These are phyloP conservation scores for Ophiostoma triangulosporum DNA, from an alignment of 2,329 filamentous ascomycete species.

Conservation along the genomic window DNA sequence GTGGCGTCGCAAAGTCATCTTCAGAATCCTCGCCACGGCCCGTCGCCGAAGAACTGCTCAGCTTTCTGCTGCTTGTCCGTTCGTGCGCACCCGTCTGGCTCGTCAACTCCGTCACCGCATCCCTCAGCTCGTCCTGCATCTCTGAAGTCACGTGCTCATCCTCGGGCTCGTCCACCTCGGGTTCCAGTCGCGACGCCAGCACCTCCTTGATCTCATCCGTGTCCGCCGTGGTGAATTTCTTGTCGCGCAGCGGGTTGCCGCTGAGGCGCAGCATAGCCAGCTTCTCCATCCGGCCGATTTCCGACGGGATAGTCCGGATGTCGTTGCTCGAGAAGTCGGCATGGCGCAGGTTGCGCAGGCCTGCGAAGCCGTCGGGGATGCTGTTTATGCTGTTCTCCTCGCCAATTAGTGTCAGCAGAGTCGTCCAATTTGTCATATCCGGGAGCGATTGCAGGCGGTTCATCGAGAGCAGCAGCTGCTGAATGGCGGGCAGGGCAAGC, in stretches of 20 bases:
- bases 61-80: conserved; percentile 4
- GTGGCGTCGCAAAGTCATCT: conserved; percentile 44
- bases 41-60: conserved; percentile 7
- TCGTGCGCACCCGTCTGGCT: neutral
- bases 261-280: conserved; percentile 63
- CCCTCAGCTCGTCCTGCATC: conserved; percentile 9
- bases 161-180: conserved; percentile 19
- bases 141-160: neutral
- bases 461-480: conserved; percentile 61
- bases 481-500: conserved; percentile 56
- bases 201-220: conserved; percentile 71
- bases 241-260: conserved; percentile 84
- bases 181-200: conserved; percentile 52
- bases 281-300: conserved; percentile 65
- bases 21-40: conserved; percentile 28
- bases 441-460: conserved; percentile 68
- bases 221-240: conserved; percentile 67
- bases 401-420: conserved; percentile 57
- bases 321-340: conserved; percentile 81
- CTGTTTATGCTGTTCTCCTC: conserved; percentile 69
- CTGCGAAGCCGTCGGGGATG: conserved; percentile 64
- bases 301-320: conserved; percentile 59
- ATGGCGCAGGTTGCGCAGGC: conserved; percentile 53
- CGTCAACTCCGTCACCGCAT: conserved; percentile 10
- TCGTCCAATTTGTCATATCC: conserved; percentile 59